A percentile compares a stretch with the other conserved stretches of the same genome.
Conservation (phyloP, 2,329 filamentous ascomycete genomes). For the Canariomyces notabilis region DNA sequence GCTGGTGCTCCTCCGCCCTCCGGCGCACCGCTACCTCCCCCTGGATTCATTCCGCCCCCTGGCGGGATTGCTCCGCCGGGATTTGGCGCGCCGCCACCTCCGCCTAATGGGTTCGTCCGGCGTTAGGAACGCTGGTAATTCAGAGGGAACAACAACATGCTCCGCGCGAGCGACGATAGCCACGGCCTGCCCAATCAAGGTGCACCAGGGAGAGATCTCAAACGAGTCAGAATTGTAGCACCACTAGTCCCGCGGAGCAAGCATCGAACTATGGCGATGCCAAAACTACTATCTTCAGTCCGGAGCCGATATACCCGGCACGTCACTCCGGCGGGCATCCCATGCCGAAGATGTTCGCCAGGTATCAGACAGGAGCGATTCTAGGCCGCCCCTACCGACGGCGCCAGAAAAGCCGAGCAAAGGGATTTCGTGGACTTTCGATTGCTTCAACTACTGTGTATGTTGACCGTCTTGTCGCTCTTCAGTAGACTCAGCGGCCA, state of each 20-base stretch:
- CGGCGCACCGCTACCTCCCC: conserved; percentile 29
- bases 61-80: conserved; percentile 28
- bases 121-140: conserved; percentile 17
- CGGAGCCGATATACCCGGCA: too few species aligned
- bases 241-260: too few species aligned
- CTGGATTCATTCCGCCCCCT: conserved; percentile 43
- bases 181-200: too few species aligned
- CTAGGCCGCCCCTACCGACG: too few species aligned
- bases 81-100: conserved; percentile 25
- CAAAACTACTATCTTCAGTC: too few species aligned
- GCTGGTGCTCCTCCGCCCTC: conserved; percentile 27
- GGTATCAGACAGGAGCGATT: too few species aligned
- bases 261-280: too few species aligned
- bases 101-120: conserved; percentile 23
- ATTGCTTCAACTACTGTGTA: background rate
- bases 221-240: too few species aligned
- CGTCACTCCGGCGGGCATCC: too few species aligned
- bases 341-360: too few species aligned
- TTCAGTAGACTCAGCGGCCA: background rate
- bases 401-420: background rate
- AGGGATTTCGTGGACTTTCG: background rate
- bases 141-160: background rate
- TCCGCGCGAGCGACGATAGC: too few species aligned
- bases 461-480: background rate
- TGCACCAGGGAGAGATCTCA: too few species aligned